A percentile compares a stretch with the other conserved stretches of the same genome.
Conservation (phyloP, 2,329 filamentous ascomycete genomes). For the Botrytis deweyae region DNA sequence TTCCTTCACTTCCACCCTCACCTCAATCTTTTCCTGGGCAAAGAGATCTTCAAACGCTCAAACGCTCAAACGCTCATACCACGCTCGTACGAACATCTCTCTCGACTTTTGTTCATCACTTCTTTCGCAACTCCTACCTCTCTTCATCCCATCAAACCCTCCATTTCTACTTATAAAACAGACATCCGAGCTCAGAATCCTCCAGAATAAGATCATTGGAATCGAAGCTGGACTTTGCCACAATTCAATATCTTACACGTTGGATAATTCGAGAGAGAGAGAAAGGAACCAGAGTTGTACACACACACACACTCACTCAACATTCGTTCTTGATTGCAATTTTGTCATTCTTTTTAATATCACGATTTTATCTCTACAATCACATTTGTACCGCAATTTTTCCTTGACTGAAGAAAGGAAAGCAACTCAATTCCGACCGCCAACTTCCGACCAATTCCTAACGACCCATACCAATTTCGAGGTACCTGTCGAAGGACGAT, state of each 20-base stretch:
- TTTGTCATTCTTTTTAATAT: neutral
- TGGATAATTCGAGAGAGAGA: neutral
- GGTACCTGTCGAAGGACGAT: conserved; percentile 1
- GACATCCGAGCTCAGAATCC: conserved; percentile 1
- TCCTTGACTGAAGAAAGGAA: neutral
- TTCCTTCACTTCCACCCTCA: neutral
- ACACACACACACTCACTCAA: neutral
- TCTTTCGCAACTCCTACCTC: neutral
- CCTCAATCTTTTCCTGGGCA: neutral
- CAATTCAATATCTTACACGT: neutral
- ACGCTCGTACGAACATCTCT: neutral
- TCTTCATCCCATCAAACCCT: neutral
- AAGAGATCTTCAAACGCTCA: neutral
- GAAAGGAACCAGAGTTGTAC: neutral
- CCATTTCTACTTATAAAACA: neutral
- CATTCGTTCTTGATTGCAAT: conserved; percentile 4
- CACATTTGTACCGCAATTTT: neutral
- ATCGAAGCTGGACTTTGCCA: neutral
- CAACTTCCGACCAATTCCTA: neutral
- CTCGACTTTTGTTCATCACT: neutral
- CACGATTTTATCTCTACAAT: neutral
- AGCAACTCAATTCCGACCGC: conserved; percentile 1
- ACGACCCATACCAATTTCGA: neutral
- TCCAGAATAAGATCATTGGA: neutral
- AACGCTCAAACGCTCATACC: neutral